Evolutionary conservation across 768 basidiomycete species (phyloP), one percentile per base, ranked within the genome.

Genomic region (Lactifluus echinatus): DNA sequence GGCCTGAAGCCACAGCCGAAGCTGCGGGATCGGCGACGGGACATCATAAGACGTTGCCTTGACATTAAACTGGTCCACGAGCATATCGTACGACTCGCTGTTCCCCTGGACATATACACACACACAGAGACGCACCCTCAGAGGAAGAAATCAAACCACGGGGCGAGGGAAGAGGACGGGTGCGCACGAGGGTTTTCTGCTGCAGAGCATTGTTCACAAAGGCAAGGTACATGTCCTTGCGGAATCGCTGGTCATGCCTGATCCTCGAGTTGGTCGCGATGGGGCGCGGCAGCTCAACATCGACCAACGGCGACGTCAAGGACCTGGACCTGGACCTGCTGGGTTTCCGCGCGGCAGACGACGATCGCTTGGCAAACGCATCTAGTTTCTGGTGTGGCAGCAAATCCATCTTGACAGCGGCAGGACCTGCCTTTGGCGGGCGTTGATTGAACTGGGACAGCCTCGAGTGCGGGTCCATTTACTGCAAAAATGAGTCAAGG

Each of bases 171-270:
- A 14, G 48, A n/a, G 12, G 48, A n/a, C n/a, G 17, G 1, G 1
- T 23, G 61, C 83, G 64, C 64, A 91, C 92, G 64, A 80, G 74
- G 14, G 75, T 66, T 66, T 87, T 89, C 68, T 88, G 82, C 46
- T 83, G 80, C 34, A 95, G 71, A 4, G 92, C 88, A 65, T 89
- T 88, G 63, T 83, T 82, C 26, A 94, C 81, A 59, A 88, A 93
- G 0, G 85, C 81, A 12, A 92, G 78, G 66, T 89, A 89, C 83
- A 94, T 88, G 65, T 88, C 87, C 66, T 84, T 85, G 63, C 82
- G 79, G 57, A 84, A 81, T 61, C 81, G 79, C 64, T 90, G 87
- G 67, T 85, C 87, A 66, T 85, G 80, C 65, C 84, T 87, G 19
- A 91, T 74, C 43, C 89, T 76, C 0, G 88, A 84, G 66, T 90